These are phyloP conservation scores for Golubevia pallescens DNA, from an alignment of 1,284 basidiomycete genomes.

Conservation along the genomic window DNA sequence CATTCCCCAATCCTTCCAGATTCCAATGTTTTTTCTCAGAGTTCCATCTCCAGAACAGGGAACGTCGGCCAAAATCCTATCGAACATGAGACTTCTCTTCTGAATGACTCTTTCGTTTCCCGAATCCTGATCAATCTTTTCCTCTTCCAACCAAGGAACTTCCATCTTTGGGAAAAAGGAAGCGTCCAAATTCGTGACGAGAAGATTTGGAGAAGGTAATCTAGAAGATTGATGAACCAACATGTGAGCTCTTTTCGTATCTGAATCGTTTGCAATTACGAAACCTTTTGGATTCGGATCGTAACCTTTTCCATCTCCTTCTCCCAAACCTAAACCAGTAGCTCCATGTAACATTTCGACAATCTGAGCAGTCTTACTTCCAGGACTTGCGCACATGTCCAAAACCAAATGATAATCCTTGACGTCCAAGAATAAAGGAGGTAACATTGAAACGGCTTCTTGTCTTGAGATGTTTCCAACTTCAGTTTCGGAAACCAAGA, in stretches of 20 bases:
- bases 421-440: slow-evolving; percentile 93
- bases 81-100: too few relatives aligned
- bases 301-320: slow-evolving; percentile 14
- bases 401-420: slow-evolving; percentile 69
- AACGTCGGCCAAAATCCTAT: slow-evolving; percentile 94
- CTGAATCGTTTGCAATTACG: slow-evolving; percentile 86
- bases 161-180: slow-evolving; percentile 73
- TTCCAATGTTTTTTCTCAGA: slow-evolving; percentile 88
- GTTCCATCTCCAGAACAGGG: slow-evolving; percentile 98
- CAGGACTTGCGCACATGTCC: slow-evolving; percentile 99
- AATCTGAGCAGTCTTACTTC: slow-evolving; percentile 93
- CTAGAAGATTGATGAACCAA: slow-evolving; percentile 97
- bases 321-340: neutral
- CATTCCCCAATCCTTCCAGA: slow-evolving; percentile 91
- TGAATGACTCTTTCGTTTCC: too few relatives aligned
- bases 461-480: slow-evolving; percentile 95
- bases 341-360: slow-evolving; percentile 83
- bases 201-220: slow-evolving; percentile 86
- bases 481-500: slow-evolving; percentile 97
- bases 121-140: too few relatives aligned
- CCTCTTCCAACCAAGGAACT: slow-evolving; percentile 38
- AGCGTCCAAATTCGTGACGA: slow-evolving; percentile 96
- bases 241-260: slow-evolving; percentile 92
- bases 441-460: slow-evolving; percentile 98
- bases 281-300: slow-evolving; percentile 70